phyloP scores from a whole-genome alignment of 306 rosid species.

The Comarum palustre region DNA sequence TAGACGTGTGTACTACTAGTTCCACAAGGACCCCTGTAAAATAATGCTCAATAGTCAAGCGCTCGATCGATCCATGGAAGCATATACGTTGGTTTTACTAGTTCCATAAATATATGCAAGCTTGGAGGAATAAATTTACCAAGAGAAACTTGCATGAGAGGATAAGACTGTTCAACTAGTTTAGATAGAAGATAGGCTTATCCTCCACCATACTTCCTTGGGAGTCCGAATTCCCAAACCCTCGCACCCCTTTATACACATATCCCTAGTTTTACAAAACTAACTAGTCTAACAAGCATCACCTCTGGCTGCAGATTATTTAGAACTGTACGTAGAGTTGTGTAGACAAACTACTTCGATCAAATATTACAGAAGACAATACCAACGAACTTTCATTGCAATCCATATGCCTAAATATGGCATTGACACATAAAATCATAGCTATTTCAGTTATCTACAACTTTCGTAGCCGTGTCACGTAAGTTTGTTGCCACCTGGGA shows the following conservation, averaged over 20 bases:
- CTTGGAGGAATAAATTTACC: too few relatives aligned
- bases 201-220: slow-evolving; percentile 19
- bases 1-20: not conserved
- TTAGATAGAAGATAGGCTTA: slow-evolving; percentile 24
- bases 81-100: not conserved
- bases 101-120: too few relatives aligned
- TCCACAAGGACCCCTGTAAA: not conserved
- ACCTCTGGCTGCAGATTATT: not conserved
- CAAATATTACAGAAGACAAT: not conserved
- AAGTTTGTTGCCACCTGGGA: not conserved
- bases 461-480: not conserved
- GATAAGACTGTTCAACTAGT: slow-evolving; percentile 21
- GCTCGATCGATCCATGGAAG: not conserved
- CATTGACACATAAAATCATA: not conserved
- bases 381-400: not conserved
- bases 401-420: not conserved
- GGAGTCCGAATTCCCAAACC: slow-evolving; percentile 17
- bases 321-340: not conserved
- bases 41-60: not conserved
- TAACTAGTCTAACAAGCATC: not conserved
- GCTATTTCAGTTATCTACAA: not conserved
- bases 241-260: not conserved
- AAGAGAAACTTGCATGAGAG: not conserved
- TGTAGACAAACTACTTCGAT: not conserved
- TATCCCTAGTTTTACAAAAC: slow-evolving; percentile 2